Percentiles rank a stretch among this genome's conserved stretches.
These are phyloP conservation scores for Myriosclerotinia duriaeana DNA, from an alignment of 2,329 filamentous ascomycete genomes.

Conservation along the genomic window DNA sequence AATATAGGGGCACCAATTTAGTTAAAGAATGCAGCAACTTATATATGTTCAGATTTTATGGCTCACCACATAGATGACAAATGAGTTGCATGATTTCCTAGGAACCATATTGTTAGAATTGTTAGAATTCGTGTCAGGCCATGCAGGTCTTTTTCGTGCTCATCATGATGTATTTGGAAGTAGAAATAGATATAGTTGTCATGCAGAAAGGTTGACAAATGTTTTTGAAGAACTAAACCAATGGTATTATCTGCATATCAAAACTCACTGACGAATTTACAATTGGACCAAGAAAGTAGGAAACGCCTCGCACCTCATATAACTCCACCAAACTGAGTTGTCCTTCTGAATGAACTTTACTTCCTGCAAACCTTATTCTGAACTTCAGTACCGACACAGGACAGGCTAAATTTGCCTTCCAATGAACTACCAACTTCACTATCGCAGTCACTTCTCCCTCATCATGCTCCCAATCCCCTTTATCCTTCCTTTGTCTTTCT, in stretches of 20 bases:
- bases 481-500: not conserved
- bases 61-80: not conserved
- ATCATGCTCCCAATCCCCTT: not conserved
- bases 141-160: not conserved
- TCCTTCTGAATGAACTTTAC: constrained; percentile 1
- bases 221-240: not conserved
- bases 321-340: constrained; percentile 3
- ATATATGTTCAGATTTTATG: not conserved
- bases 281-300: constrained; percentile 13
- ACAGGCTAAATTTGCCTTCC: not conserved
- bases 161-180: not conserved
- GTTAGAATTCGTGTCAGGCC: no score
- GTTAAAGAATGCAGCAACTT: not conserved
- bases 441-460: not conserved
- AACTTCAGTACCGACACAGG: not conserved
- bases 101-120: no score
- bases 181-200: not conserved
- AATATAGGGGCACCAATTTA: no score
- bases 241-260: constrained; percentile 21
- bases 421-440: no score
- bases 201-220: not conserved
- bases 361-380: constrained; percentile 2
- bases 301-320: constrained; percentile 25
- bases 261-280: constrained; percentile 21
- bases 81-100: not conserved